Conservation (phyloP, 192 early-diverging fungal genomes). For the Coemansia pectinata region DNA sequence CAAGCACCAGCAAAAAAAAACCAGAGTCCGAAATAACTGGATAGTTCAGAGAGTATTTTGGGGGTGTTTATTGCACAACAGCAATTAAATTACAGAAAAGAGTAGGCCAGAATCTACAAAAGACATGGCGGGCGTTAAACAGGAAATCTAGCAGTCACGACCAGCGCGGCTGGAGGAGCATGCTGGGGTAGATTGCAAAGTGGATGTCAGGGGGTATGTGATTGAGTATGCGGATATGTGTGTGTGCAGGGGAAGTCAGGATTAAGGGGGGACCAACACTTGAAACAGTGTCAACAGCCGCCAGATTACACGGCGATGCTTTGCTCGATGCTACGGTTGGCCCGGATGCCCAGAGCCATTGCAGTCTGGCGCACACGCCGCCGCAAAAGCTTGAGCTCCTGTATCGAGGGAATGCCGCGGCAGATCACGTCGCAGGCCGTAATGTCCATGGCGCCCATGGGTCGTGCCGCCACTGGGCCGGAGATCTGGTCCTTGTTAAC, state of each 20-base stretch:
- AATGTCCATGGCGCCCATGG: constrained; percentile 54
- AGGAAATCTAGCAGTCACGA: constrained; percentile 10
- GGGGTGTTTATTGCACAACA: background rate
- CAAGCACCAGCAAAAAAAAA: background rate
- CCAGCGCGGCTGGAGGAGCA: background rate
- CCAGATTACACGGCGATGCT: constrained; percentile 28
- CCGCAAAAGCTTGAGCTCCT: constrained; percentile 45
- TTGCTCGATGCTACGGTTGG: constrained; percentile 49
- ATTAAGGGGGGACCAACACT: background rate
- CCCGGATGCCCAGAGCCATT: constrained; percentile 41
- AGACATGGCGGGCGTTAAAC: background rate
- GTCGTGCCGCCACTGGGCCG: constrained; percentile 42
- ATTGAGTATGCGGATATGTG: constrained; percentile 1
- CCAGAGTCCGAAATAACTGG: background rate
- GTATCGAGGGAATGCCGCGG: constrained; percentile 34
- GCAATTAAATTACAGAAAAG: constrained; percentile 10
- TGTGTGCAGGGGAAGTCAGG: constrained; percentile 4
- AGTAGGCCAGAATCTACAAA: background rate
- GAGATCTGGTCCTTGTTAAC: constrained; percentile 54
- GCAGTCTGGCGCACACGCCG: constrained; percentile 46
- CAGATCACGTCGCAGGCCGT: constrained; percentile 56
- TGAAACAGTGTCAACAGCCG: constrained; percentile 20
- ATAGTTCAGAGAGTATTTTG: background rate
- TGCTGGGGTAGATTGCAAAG: background rate
- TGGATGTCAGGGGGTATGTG: constrained; percentile 11